A percentile compares a stretch with the other conserved stretches of the same genome.
Conservation (phyloP, 495 filamentous ascomycete species). For the Podospora tetraspora region DNA sequence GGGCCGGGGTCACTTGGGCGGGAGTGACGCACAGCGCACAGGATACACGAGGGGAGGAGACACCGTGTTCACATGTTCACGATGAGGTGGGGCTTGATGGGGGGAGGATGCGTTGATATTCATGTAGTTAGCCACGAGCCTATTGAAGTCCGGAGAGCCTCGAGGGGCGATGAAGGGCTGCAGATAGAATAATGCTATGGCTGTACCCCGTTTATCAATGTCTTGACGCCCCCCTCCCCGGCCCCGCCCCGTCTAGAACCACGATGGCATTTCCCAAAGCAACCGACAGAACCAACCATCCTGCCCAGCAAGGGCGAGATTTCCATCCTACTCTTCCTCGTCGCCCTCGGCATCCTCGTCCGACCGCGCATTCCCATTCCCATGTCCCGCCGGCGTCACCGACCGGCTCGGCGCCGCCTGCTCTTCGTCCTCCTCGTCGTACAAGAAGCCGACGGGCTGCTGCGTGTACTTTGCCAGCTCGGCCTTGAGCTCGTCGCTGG, state of each 20-base stretch:
- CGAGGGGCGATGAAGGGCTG: background rate
- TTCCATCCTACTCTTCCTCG: constrained; percentile 17
- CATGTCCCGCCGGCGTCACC: constrained; percentile 5
- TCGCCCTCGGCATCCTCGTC: constrained; percentile 28
- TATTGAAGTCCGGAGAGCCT: background rate
- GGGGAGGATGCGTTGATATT: background rate
- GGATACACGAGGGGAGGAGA: background rate
- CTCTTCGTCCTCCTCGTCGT: constrained; percentile 14
- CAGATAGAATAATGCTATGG: background rate
- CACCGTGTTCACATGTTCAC: background rate
- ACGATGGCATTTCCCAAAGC: too few species aligned
- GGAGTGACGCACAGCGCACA: background rate
- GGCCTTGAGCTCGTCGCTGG: constrained; percentile 33
- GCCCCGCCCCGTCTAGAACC: too few species aligned
- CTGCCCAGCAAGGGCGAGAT: too few species aligned
- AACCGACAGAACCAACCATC: too few species aligned
- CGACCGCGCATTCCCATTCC: constrained; percentile 4
- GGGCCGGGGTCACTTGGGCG: background rate
- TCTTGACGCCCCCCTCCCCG: too few species aligned
- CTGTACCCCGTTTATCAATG: too few species aligned
- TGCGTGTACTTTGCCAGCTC: constrained; percentile 38
- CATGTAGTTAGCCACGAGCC: constrained; percentile 9
- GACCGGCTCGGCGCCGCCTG: constrained; percentile 11
- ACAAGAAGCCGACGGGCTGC: constrained; percentile 37
- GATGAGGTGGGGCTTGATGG: background rate